Conservation (phyloP, 1,284 basidiomycete genomes). For the Apiotrichum gracile region DNA sequence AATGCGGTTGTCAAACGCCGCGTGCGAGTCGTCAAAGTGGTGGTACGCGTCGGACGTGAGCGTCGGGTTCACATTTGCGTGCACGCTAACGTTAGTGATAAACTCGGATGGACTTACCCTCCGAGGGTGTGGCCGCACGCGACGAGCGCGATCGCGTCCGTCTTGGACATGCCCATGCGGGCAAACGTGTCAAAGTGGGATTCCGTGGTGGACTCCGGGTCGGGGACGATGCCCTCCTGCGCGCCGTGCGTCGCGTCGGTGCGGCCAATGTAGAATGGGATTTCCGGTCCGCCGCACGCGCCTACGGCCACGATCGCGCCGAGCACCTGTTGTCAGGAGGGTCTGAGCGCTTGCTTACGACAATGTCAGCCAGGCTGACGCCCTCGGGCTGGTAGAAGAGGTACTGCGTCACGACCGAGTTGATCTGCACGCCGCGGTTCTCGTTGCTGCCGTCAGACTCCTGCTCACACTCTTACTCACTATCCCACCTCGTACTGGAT, state of each 20-base stretch:
- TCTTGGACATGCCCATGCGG: slow-evolving; percentile 16
- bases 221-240: slow-evolving; percentile 9
- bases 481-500: slow-evolving; percentile 13
- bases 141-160: slow-evolving; percentile 13
- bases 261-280: slow-evolving; percentile 13
- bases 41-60: slow-evolving; percentile 4
- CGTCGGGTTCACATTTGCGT: slow-evolving; percentile 6
- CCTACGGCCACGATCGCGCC: background rate
- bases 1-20: slow-evolving; percentile 14
- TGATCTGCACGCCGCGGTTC: slow-evolving; percentile 10
- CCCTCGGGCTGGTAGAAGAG: slow-evolving; percentile 5
- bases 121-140: slow-evolving; percentile 21
- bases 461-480: background rate
- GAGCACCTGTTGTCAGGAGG: too few species aligned
- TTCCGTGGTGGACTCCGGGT: slow-evolving; percentile 11
- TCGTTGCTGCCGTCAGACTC: background rate
- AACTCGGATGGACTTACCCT: too few species aligned
- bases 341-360: too few species aligned
- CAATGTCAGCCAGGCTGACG: slow-evolving; percentile 14
- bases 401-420: slow-evolving; percentile 12
- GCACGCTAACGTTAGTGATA: too few species aligned
- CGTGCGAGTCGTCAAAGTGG: slow-evolving; percentile 8
- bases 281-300: slow-evolving; percentile 16
- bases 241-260: background rate
- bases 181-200: slow-evolving; percentile 16